A percentile compares a stretch with the other conserved stretches of the same genome.
phyloP scores from a whole-genome alignment of 345 rosid genomes.

The Hypericum perforatum region DNA sequence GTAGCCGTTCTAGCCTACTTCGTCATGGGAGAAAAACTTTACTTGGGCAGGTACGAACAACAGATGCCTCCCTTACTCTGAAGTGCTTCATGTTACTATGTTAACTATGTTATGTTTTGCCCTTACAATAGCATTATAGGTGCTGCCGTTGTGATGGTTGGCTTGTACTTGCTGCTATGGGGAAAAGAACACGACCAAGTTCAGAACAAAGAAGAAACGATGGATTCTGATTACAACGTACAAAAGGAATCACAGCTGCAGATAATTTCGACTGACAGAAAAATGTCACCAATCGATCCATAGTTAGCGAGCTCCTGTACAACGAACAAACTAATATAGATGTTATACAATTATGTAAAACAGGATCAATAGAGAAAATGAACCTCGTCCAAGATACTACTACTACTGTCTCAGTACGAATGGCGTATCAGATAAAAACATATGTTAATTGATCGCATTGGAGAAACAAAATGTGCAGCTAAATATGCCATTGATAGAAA shows the following conservation, averaged over 20 bases:
- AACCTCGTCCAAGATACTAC: too few species aligned
- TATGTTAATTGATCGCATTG: too few species aligned
- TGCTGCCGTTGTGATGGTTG: constrained; percentile 35
- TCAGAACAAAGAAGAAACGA: constrained; percentile 13
- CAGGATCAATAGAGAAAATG: too few species aligned
- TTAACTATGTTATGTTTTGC: neutral
- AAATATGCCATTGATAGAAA: too few species aligned
- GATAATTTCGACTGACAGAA: constrained; percentile 9
- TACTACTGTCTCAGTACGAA: too few species aligned
- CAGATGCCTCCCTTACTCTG: too few species aligned
- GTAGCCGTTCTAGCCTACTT: constrained; percentile 44
- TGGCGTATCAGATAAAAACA: too few species aligned
- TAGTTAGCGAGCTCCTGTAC: neutral
- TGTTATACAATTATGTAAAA: too few species aligned
- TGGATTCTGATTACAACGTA: constrained; percentile 9
- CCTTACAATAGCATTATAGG: constrained; percentile 36
- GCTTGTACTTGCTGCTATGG: constrained; percentile 55
- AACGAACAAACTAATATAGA: neutral
- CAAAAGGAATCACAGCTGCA: neutral
- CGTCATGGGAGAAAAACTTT: constrained; percentile 47
- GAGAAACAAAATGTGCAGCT: too few species aligned
- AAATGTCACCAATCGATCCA: constrained; percentile 12
- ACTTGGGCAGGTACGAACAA: constrained; percentile 37
- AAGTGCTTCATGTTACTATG: neutral
- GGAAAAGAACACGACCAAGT: constrained; percentile 45